Evolutionary conservation across 2,329 filamentous ascomycete species (phyloP).

Genomic region (Exophiala alcalophila): DNA sequence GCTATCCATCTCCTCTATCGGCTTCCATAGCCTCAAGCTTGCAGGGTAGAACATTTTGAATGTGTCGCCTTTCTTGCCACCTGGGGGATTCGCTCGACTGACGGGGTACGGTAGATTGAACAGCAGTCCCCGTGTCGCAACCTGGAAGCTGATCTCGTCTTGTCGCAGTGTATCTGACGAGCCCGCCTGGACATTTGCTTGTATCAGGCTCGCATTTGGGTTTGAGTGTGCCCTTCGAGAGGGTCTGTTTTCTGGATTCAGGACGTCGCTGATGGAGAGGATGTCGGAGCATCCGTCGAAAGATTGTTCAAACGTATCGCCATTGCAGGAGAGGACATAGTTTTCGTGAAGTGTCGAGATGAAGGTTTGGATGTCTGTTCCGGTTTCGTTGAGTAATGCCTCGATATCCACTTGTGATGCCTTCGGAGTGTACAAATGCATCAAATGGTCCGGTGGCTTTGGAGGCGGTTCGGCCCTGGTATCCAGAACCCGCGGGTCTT

Average conservation of each 20-base stretch:
- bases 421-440: constrained; percentile 57
- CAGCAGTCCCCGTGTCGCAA: constrained; percentile 79
- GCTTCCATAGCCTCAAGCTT: constrained; percentile 77
- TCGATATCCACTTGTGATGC: constrained; percentile 67
- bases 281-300: constrained; percentile 82
- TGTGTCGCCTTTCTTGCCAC: constrained; percentile 52
- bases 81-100: constrained; percentile 54
- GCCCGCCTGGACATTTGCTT: constrained; percentile 50
- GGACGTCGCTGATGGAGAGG: constrained; percentile 81
- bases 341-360: constrained; percentile 91
- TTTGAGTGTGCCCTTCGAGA: constrained; percentile 29
- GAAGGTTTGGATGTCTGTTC: constrained; percentile 88
- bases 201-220: constrained; percentile 15
- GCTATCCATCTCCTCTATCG: constrained; percentile 75
- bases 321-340: constrained; percentile 78
- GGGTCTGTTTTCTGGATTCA: constrained; percentile 64
- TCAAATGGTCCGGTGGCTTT: constrained; percentile 58
- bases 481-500: constrained; percentile 47
- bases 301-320: constrained; percentile 67
- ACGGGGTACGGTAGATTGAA: constrained; percentile 85
- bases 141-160: constrained; percentile 91
- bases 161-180: constrained; percentile 76
- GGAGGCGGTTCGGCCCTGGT: constrained; percentile 41
- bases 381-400: constrained; percentile 83
- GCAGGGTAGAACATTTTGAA: constrained; percentile 92